phyloP scores from a whole-genome alignment of 805 yeast species.

The Ogataea pilisensis region DNA sequence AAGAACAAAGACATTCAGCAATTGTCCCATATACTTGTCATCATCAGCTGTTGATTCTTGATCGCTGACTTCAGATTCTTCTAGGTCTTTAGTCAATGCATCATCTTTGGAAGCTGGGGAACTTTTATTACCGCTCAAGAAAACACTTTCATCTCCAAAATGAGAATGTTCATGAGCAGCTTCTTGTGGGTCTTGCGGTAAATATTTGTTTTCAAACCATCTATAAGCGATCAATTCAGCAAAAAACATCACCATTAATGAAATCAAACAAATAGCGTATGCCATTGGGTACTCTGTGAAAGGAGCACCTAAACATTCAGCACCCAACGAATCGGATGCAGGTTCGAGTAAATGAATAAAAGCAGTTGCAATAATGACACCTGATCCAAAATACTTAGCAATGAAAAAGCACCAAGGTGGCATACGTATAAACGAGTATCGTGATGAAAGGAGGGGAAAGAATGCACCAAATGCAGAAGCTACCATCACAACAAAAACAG shows the following conservation, averaged over 20 bases:
- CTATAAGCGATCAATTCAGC: slow-evolving; percentile 45
- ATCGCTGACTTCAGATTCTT: slow-evolving; percentile 25
- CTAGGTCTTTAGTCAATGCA: slow-evolving; percentile 14
- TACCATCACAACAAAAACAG: slow-evolving; percentile 55
- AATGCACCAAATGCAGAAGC: slow-evolving; percentile 55
- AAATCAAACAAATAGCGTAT: slow-evolving; percentile 45
- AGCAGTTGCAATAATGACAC: slow-evolving; percentile 76
- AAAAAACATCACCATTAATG: slow-evolving; percentile 44
- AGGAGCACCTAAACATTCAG: slow-evolving; percentile 57
- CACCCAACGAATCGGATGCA: slow-evolving; percentile 51
- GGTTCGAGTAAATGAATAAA: slow-evolving; percentile 69
- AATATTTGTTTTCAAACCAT: slow-evolving; percentile 33
- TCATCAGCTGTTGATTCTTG: slow-evolving; percentile 32
- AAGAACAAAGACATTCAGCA: slow-evolving; percentile 49
- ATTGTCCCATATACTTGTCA: slow-evolving; percentile 51
- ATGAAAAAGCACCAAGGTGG: slow-evolving; percentile 60
- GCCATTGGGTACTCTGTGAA: slow-evolving; percentile 50
- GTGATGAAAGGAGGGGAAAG: slow-evolving; percentile 56
- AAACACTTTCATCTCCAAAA: slow-evolving; percentile 40
- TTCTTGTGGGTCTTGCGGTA: slow-evolving; percentile 18
- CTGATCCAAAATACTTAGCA: slow-evolving; percentile 74
- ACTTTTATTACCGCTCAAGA: slow-evolving; percentile 26
- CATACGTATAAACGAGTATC: slow-evolving; percentile 48
- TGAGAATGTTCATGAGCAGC: slow-evolving; percentile 45
- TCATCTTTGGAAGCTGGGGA: too few relatives aligned